These are phyloP conservation scores for Botrytis pseudocinerea DNA, from an alignment of 2,329 filamentous ascomycete genomes.

Conservation along the genomic window DNA sequence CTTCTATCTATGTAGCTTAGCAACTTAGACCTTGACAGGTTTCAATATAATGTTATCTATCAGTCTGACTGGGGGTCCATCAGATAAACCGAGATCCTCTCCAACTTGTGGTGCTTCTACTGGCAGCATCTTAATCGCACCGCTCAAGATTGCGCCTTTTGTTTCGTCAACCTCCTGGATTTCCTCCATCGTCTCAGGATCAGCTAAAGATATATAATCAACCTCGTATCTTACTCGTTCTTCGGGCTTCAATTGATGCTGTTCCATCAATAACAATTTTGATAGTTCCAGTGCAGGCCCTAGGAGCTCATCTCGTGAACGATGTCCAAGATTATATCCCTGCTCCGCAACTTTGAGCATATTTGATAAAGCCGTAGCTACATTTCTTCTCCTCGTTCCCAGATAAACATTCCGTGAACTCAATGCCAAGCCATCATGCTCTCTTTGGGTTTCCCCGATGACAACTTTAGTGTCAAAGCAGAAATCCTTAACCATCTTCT, in stretches of 20 bases:
- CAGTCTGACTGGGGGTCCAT: slow-evolving; percentile 75
- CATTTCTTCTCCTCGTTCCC: slow-evolving; percentile 68
- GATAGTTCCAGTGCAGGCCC: slow-evolving; percentile 66
- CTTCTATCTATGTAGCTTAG: background rate
- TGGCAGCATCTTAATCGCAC: slow-evolving; percentile 85
- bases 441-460: slow-evolving; percentile 73
- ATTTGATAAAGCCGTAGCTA: slow-evolving; percentile 70
- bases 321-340: slow-evolving; percentile 56
- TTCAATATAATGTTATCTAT: slow-evolving; percentile 89
- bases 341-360: slow-evolving; percentile 71
- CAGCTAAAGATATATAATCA: slow-evolving; percentile 89
- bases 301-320: slow-evolving; percentile 66
- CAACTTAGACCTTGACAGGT: slow-evolving; percentile 40
- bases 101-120: slow-evolving; percentile 67
- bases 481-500: slow-evolving; percentile 84
- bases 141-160: slow-evolving; percentile 81
- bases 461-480: slow-evolving; percentile 73
- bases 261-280: slow-evolving; percentile 56
- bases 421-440: slow-evolving; percentile 79
- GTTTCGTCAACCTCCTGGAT: slow-evolving; percentile 66
- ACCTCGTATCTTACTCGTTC: slow-evolving; percentile 74
- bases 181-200: slow-evolving; percentile 81
- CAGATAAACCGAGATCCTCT: slow-evolving; percentile 74
- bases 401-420: slow-evolving; percentile 95
- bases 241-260: slow-evolving; percentile 57